phyloP scores from a whole-genome alignment of 768 basidiomycete genomes.

The Favolaschia claudopus region DNA sequence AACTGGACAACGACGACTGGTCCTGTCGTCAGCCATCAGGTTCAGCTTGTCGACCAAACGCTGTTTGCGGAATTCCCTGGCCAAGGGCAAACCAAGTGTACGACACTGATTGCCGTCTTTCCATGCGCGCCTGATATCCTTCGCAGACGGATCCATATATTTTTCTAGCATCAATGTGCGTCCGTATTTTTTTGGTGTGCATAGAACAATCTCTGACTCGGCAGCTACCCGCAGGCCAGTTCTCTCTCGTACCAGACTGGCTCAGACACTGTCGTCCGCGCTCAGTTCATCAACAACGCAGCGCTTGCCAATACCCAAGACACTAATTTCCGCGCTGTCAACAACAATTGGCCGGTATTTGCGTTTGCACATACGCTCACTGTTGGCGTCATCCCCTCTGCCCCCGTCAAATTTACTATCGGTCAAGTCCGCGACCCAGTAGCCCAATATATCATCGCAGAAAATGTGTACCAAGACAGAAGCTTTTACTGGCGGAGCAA shows the following conservation, averaged over 20 bases:
- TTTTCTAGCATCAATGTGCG: slow-evolving; percentile 61
- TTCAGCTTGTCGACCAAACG: slow-evolving; percentile 55
- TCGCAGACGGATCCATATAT: slow-evolving; percentile 65
- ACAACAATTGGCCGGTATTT: slow-evolving; percentile 69
- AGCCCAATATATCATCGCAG: slow-evolving; percentile 51
- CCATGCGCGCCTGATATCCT: not conserved
- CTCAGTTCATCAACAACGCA: slow-evolving; percentile 65
- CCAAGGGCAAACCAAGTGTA: slow-evolving; percentile 61
- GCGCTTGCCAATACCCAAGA: slow-evolving; percentile 58
- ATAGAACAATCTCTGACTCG: not conserved
- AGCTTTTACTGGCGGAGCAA: slow-evolving; percentile 8
- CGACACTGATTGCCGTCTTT: not conserved
- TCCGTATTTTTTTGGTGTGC: not conserved
- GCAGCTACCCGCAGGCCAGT: slow-evolving; percentile 41
- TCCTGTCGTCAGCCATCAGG: slow-evolving; percentile 59
- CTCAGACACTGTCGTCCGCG: slow-evolving; percentile 59
- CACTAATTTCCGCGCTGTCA: slow-evolving; percentile 62
- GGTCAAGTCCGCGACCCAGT: slow-evolving; percentile 61
- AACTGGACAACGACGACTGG: slow-evolving; percentile 65
- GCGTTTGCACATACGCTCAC: slow-evolving; percentile 66
- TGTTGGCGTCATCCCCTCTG: slow-evolving; percentile 41
- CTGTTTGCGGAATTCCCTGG: slow-evolving; percentile 60
- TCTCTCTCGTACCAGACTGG: slow-evolving; percentile 66
- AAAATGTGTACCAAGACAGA: slow-evolving; percentile 38
- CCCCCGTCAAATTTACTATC: slow-evolving; percentile 49